Percentiles rank a stretch among this genome's conserved stretches.
Evolutionary conservation across 2,329 filamentous ascomycete species (phyloP).

Genomic region (Fusarium brevicatenulatum): DNA sequence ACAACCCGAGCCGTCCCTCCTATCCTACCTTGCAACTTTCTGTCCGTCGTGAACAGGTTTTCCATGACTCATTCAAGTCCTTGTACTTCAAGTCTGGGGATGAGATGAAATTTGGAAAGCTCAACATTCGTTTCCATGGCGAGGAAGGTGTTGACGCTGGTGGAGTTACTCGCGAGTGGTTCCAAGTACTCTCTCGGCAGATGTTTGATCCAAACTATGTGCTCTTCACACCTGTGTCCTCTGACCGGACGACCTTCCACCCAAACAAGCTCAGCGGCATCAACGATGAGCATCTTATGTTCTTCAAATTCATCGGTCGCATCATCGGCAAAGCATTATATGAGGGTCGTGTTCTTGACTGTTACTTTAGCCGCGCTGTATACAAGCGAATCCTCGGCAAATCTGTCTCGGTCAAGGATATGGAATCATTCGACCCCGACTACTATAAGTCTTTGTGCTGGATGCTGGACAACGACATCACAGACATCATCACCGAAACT

Average conservation of each 20-base stretch:
- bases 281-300: conserved; percentile 95
- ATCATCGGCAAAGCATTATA: conserved; percentile 99
- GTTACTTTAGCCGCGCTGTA: conserved; percentile 97
- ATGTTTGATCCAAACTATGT: conserved; percentile 99
- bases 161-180: conserved; percentile 98
- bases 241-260: conserved; percentile 98
- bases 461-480: conserved; percentile 99
- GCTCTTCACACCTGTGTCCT: conserved; percentile 94
- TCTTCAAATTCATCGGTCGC: conserved; percentile 99
- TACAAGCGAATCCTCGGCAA: conserved; percentile 98
- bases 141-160: conserved; percentile 98
- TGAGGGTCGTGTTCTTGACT: conserved; percentile 94
- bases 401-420: conserved; percentile 96
- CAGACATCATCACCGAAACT: conserved; percentile 95
- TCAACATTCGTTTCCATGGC: conserved; percentile 96
- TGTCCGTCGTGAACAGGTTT: conserved; percentile 93
- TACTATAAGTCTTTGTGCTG: conserved; percentile 99
- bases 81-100: conserved; percentile 96
- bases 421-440: conserved; percentile 97
- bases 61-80: conserved; percentile 98
- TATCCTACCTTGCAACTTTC: conserved; percentile 82
- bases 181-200: conserved; percentile 94
- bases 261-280: conserved; percentile 93
- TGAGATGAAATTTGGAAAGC: conserved; percentile 98
- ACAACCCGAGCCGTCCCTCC: conserved; percentile 74